Evolutionary conservation across 306 rosid species (phyloP).

Genomic region (Sicyos baderoa): DNA sequence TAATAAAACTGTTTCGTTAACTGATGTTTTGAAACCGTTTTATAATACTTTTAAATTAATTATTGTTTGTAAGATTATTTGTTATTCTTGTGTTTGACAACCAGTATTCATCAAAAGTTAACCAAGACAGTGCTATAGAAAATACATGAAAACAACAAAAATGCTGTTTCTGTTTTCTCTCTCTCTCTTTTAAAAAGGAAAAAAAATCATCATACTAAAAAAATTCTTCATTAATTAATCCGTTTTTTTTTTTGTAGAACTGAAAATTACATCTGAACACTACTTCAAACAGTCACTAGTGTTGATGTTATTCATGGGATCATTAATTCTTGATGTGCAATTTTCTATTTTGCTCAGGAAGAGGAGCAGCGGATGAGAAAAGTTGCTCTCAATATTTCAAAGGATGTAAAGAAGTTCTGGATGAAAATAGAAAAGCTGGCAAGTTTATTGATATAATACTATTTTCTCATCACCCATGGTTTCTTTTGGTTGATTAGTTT

Average conservation of each 20-base stretch:
- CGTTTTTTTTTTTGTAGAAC: background rate
- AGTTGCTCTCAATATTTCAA: slow-evolving; percentile 86
- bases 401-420: slow-evolving; percentile 98
- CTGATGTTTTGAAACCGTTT: background rate
- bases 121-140: too few species aligned
- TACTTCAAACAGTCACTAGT: background rate
- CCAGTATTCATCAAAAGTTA: too few species aligned
- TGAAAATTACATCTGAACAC: background rate
- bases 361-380: slow-evolving; percentile 87
- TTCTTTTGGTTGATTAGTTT: slow-evolving; percentile 9
- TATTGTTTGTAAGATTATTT: background rate
- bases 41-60: background rate
- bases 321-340: slow-evolving; percentile 14
- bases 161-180: too few species aligned
- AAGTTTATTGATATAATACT: slow-evolving; percentile 26
- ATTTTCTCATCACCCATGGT: background rate
- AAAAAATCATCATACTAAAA: too few species aligned
- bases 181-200: too few species aligned
- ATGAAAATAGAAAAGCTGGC: slow-evolving; percentile 91
- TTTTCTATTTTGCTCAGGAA: slow-evolving; percentile 47
- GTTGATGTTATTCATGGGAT: background rate
- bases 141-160: too few species aligned
- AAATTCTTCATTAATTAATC: too few species aligned
- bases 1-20: background rate
- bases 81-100: background rate